Evolutionary conservation across 768 basidiomycete genomes (phyloP).

Genomic region (Infundibulicybe gibba): DNA sequence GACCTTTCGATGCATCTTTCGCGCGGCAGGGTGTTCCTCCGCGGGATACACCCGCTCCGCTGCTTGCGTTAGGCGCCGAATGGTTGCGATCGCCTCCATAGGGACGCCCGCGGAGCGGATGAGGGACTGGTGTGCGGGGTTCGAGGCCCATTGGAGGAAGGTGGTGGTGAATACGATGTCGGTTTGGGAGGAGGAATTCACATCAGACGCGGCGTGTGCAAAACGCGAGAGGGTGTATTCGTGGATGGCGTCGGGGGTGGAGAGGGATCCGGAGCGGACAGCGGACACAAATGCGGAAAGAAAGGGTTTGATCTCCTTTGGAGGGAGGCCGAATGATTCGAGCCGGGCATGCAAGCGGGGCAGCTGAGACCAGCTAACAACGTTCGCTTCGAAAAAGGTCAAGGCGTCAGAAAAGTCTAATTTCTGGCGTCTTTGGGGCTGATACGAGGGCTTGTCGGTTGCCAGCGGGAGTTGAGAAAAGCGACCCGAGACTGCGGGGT

Average conservation of each 20-base stretch:
- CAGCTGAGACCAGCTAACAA: constrained; percentile 32
- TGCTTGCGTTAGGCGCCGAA: constrained; percentile 31
- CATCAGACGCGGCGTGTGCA: constrained; percentile 25
- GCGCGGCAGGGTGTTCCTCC: constrained; percentile 47
- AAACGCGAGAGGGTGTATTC: constrained; percentile 44
- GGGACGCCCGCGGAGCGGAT: constrained; percentile 16
- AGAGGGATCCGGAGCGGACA: constrained; percentile 31
- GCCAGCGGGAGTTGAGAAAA: too few relatives aligned
- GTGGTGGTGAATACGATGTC: constrained; percentile 50
- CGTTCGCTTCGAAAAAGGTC: constrained; percentile 31
- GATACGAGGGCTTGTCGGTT: too few relatives aligned
- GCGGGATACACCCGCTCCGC: constrained; percentile 43
- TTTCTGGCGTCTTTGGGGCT: too few relatives aligned
- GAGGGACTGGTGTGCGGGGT: constrained; percentile 24
- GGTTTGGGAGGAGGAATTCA: constrained; percentile 19
- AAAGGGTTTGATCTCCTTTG: constrained; percentile 30
- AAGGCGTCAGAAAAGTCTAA: constrained; percentile 11
- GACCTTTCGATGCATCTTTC: constrained; percentile 66
- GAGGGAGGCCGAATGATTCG: constrained; percentile 44
- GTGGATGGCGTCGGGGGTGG: constrained; percentile 18
- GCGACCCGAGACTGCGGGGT: too few relatives aligned
- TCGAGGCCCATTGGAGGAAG: constrained; percentile 54
- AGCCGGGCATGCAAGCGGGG: constrained; percentile 35
- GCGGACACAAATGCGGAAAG: constrained; percentile 37
- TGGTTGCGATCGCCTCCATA: constrained; percentile 27